A percentile compares a stretch with the other conserved stretches of the same genome.
phyloP scores from a whole-genome alignment of 768 basidiomycete species.

The Collybia mongolica region DNA sequence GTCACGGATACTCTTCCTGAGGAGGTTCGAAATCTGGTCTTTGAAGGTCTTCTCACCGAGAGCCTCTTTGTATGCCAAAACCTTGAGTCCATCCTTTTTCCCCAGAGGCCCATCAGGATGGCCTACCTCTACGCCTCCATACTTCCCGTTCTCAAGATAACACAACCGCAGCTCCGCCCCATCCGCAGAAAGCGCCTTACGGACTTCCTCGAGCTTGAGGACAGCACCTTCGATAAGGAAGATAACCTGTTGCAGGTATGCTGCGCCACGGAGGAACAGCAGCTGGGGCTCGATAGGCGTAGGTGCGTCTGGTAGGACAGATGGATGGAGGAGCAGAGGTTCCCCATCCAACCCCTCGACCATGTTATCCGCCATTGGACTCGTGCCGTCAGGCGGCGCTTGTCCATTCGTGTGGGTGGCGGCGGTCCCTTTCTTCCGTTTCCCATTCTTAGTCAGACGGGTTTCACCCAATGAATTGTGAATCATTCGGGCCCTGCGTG shows the following conservation, averaged over 20 bases:
- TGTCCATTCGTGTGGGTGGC: constrained; percentile 54
- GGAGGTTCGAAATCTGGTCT: constrained; percentile 55
- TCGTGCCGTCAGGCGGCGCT: constrained; percentile 68
- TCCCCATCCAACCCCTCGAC: constrained; percentile 54
- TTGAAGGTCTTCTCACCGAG: constrained; percentile 56
- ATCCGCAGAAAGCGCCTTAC: constrained; percentile 56
- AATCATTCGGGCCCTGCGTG: constrained; percentile 60
- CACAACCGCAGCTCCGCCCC: constrained; percentile 77
- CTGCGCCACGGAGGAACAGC: constrained; percentile 79
- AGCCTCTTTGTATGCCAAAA: constrained; percentile 58
- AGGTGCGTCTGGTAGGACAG: constrained; percentile 73
- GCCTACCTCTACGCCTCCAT: constrained; percentile 85
- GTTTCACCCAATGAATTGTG: constrained; percentile 41
- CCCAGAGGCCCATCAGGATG: constrained; percentile 81
- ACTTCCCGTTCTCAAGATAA: constrained; percentile 71
- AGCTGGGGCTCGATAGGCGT: constrained; percentile 87
- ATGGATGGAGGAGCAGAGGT: constrained; percentile 60
- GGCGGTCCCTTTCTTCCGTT: constrained; percentile 53
- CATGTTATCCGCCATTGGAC: constrained; percentile 39
- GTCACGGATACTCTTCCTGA: constrained; percentile 80
- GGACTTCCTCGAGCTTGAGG: constrained; percentile 67
- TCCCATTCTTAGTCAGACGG: constrained; percentile 37
- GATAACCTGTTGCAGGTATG: constrained; percentile 79
- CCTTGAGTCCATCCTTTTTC: constrained; percentile 52
- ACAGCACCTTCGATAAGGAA: constrained; percentile 72